These are phyloP conservation scores for Peronospora farinosa DNA, from an alignment of 352 stramenopile genomes.

Conservation along the genomic window DNA sequence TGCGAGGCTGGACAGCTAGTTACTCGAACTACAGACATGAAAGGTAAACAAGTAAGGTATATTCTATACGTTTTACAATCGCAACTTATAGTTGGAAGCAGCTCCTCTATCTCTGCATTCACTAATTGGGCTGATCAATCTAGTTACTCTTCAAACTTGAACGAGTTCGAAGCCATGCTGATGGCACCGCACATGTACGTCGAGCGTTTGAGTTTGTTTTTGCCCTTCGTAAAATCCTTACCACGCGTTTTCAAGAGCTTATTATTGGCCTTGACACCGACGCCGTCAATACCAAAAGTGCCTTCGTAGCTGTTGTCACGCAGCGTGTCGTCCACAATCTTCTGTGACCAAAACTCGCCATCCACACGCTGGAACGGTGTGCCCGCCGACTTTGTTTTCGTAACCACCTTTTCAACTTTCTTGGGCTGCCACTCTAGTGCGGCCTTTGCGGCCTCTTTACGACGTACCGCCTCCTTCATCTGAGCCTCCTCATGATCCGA, in stretches of 20 bases:
- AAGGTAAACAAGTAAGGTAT: conserved; percentile 20
- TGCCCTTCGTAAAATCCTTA: conserved; percentile 99
- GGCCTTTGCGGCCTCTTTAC: conserved; percentile 75
- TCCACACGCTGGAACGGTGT: conserved; percentile 98
- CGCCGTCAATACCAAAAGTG: conserved; percentile 93
- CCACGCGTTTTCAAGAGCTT: conserved; percentile 96
- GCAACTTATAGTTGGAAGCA: conserved; percentile 13
- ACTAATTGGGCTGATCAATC: conserved; percentile 2
- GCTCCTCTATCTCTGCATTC: conserved; percentile 8
- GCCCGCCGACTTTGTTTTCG: conserved; percentile 75
- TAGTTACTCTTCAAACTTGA: conserved; percentile 85
- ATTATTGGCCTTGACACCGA: conserved; percentile 95
- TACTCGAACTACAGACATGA: not conserved
- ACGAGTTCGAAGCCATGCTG: conserved; percentile 90
- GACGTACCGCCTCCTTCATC: conserved; percentile 74
- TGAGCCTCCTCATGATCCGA: conserved; percentile 53
- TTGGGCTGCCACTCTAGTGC: conserved; percentile 88
- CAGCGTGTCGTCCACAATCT: conserved; percentile 90
- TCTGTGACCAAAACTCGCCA: conserved; percentile 90
- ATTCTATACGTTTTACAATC: conserved; percentile 41
- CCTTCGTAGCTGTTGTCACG: conserved; percentile 98
- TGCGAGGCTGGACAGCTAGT: conserved; percentile 12
- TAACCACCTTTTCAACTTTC: conserved; percentile 68
- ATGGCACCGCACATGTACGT: conserved; percentile 94
- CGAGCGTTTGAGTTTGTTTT: conserved; percentile 99